Evolutionary conservation across 768 basidiomycete species (phyloP), one percentile per base, ranked within the genome.

Genomic region (Trametes cubensis): DNA sequence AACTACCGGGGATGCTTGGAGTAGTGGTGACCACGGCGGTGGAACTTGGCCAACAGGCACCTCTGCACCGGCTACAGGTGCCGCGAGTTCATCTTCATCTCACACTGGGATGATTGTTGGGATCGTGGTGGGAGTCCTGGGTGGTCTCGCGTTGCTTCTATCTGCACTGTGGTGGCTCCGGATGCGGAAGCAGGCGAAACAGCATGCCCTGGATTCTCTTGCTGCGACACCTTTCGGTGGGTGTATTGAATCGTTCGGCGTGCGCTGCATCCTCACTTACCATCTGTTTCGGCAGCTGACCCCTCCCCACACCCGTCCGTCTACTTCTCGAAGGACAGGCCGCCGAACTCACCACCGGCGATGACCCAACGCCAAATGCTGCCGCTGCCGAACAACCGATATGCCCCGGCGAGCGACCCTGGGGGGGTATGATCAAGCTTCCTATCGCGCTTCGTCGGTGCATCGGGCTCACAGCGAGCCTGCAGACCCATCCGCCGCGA

Each of bases 121-220:
- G 3, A 34, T 58, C 7, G 56, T 58, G 6, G 44, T 63, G 6
- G 51, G 44, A 4, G 56, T 54, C 2, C n/a, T 54, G 34, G 62
- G 50, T 34, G 42, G 34, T 17, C 11, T 63, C 10, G 52, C 51
- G 10, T 21, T 63, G 28, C 14, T 55, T 28, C 38, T 55, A 28
- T 8, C 46, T n/a, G 39, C 26, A 6, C 28, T 58, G 8, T 63
- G 62, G 57, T 63, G 57, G 62, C 34, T 55, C 20, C 57, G 47
- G 18, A 49, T 55, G 46, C 62, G 57, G 6, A 21, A n/a, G 4
- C 25, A 46, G 28, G 30, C 47, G 10, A 48, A 44, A 21, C 25
- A 18, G 40, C 54, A 38, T 41, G 15, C 46, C 8, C 14, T n/a
- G 26, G 15, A 55, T 6, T 41, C 23, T 4, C 8, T 42, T 6